Conservation (phyloP, 768 basidiomycete species). For the Mycena kentingensis region DNA sequence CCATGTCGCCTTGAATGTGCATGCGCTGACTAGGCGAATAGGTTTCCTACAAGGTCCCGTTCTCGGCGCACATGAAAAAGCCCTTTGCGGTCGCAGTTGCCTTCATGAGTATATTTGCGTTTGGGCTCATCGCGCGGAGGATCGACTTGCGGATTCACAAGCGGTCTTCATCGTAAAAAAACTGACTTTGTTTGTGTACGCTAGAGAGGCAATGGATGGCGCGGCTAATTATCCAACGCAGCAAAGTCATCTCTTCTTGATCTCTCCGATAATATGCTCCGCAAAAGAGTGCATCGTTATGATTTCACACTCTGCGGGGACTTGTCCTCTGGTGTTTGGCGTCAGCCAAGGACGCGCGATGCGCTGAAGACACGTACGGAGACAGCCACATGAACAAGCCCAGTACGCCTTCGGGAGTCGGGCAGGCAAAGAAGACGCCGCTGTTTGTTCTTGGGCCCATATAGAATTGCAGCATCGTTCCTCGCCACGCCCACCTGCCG, state of each 20-base stretch:
- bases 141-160: slow-evolving; percentile 52
- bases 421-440: slow-evolving; percentile 49
- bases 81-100: slow-evolving; percentile 76
- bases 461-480: slow-evolving; percentile 56
- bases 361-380: slow-evolving; percentile 38
- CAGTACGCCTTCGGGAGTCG: slow-evolving; percentile 34
- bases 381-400: slow-evolving; percentile 53
- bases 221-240: slow-evolving; percentile 18
- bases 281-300: slow-evolving; percentile 48
- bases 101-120: slow-evolving; percentile 65
- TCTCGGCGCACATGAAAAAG: slow-evolving; percentile 84
- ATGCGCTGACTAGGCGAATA: slow-evolving; percentile 30
- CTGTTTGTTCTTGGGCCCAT: slow-evolving; percentile 41
- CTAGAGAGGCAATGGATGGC: slow-evolving; percentile 24
- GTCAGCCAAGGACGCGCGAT: background rate
- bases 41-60: slow-evolving; percentile 87
- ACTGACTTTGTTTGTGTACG: slow-evolving; percentile 30
- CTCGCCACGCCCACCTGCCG: slow-evolving; percentile 57
- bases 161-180: too few species aligned
- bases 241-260: too few species aligned
- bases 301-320: slow-evolving; percentile 42
- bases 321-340: slow-evolving; percentile 30
- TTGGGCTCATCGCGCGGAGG: slow-evolving; percentile 45
- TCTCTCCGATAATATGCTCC: slow-evolving; percentile 18
- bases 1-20: background rate